phyloP scores from a whole-genome alignment of 2,329 filamentous ascomycete genomes.

The Colletotrichum simmondsii region DNA sequence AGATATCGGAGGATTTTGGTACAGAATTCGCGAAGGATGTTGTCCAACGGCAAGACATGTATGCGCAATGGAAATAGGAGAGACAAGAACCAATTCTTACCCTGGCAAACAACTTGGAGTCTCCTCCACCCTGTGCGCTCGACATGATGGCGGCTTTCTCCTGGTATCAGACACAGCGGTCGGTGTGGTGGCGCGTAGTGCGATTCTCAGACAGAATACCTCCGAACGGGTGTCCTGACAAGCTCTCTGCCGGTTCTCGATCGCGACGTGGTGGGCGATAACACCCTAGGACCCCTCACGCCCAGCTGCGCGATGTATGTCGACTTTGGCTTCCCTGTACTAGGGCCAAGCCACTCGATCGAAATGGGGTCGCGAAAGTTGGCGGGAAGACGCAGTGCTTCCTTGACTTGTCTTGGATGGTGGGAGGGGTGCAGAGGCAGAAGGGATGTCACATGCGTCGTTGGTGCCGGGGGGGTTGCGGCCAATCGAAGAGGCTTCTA shows the following conservation, averaged over 20 bases:
- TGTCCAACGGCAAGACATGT: neutral
- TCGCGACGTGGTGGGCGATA: conserved; percentile 31
- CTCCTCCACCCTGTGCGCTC: conserved; percentile 76
- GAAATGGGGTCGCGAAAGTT: conserved; percentile 23
- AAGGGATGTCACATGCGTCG: conserved; percentile 36
- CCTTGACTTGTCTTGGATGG: conserved; percentile 28
- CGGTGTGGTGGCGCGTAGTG: conserved; percentile 7
- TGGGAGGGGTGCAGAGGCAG: conserved; percentile 31
- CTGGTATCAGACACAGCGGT: neutral
- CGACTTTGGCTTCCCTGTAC: conserved; percentile 16
- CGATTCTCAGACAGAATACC: conserved; percentile 18
- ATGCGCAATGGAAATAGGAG: conserved; percentile 9
- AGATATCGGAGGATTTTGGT: conserved; percentile 1
- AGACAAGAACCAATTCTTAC: conserved; percentile 63
- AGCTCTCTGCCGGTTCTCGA: conserved; percentile 19
- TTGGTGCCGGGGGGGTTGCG: conserved; percentile 18
- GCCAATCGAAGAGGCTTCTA: conserved; percentile 29
- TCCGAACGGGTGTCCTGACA: conserved; percentile 10
- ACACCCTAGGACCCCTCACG: conserved; percentile 35
- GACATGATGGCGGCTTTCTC: conserved; percentile 57
- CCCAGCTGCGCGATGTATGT: conserved; percentile 27
- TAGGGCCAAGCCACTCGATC: conserved; percentile 27
- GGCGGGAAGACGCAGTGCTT: conserved; percentile 34
- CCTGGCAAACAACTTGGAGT: conserved; percentile 99
- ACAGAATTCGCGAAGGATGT: neutral